Base-by-base conservation (phyloP, 805 yeast genomes). In the Millerozyma miso region DNA sequence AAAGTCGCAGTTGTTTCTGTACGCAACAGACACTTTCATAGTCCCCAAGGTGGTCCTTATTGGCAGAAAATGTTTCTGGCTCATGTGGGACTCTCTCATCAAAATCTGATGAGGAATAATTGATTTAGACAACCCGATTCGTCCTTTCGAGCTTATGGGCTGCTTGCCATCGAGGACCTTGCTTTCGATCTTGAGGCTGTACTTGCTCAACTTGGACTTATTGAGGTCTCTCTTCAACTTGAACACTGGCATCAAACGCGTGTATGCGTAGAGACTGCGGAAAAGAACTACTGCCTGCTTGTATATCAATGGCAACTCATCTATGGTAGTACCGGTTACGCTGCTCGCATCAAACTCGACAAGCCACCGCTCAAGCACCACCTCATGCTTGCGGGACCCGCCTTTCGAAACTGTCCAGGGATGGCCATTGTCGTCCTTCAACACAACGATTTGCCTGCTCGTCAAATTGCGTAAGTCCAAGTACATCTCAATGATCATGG, bases 301-400 rank as follows among this genome's bases (percentile, higher is more conserved):
- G 64, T 86, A 85, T 6, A 86, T 76, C 35, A 74, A 62, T 1
- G 89, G 85, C 13, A 85, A 69, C 41, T 86, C 93, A 17, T 71
- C 72, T 3, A 63, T 46, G 4, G 62, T 59, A 17, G 62, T 49
- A 13, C 62, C 64, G 5, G 55, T 67, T 58, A 57, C 68, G 19
- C 59, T 60, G 34, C 65, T 67, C 14, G 77, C 63, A 54, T 85
- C 90, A 46, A 90, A 77, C 59, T 90, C 96, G 29, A 93, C 66
- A 18, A 88, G 71, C 99, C 99, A 93, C 45, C 99, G 74, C 57
- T 93, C 99, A 44, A 93, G 65, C 2, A 93, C 97, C n/a, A 93
- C 78, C 61, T 91, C 98, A 14, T 79, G 73, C 54, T 85, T 85
- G 54, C 77, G 79, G 2, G 76, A 70, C 12, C 83, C 84, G 10